Evolutionary conservation across 306 rosid genomes (phyloP).

Genomic region (Lupinus albus): DNA sequence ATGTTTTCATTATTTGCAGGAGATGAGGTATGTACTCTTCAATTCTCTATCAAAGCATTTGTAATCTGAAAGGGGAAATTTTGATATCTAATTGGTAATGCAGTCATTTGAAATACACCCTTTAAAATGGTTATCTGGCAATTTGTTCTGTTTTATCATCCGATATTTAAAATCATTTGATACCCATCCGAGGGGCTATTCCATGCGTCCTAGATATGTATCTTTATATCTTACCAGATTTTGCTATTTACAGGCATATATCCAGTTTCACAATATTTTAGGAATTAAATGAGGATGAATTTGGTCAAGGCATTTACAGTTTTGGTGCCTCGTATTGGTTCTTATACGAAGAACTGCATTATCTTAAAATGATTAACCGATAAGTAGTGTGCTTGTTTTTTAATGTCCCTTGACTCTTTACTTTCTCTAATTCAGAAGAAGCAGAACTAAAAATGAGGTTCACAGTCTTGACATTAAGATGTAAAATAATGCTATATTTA

Average conservation of each 20-base stretch:
- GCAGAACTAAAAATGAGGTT: constrained; percentile 32
- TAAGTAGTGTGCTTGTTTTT: constrained; percentile 21
- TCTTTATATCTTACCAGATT: background rate
- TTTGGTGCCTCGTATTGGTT: constrained; percentile 11
- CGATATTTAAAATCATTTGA: constrained; percentile 18
- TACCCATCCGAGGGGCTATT: background rate
- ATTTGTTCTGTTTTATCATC: constrained; percentile 10
- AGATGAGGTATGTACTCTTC: constrained; percentile 82
- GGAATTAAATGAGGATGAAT: background rate
- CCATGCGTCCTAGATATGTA: constrained; percentile 10
- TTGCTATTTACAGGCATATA: constrained; percentile 1
- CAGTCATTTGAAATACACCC: constrained; percentile 24
- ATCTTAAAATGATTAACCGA: constrained; percentile 21
- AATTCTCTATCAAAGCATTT: constrained; percentile 31
- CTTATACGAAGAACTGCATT: constrained; percentile 13
- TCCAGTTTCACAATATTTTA: background rate
- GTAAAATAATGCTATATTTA: constrained; percentile 7
- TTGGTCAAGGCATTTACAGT: background rate
- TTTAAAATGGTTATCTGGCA: constrained; percentile 20
- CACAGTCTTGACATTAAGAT: constrained; percentile 23
- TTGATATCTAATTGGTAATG: constrained; percentile 36
- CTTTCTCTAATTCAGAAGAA: constrained; percentile 30
- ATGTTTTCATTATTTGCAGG: constrained; percentile 65
- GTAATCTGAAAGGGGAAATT: constrained; percentile 34
- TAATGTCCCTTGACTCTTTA: background rate